Percentiles rank a stretch among this genome's conserved stretches.
These are phyloP conservation scores for Insectozyma bohioensis DNA, from an alignment of 1,139 yeast genomes.

Conservation along the genomic window DNA sequence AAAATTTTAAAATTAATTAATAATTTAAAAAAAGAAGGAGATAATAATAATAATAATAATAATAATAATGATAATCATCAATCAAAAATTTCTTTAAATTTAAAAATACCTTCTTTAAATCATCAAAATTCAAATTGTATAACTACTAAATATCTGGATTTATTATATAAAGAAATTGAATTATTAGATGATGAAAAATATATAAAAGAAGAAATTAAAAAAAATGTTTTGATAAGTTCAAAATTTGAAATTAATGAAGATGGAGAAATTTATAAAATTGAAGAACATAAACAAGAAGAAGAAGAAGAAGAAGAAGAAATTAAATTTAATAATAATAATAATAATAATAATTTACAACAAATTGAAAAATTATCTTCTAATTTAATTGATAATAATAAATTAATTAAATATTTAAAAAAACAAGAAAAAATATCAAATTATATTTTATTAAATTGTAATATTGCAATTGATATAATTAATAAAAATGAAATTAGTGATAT, in stretches of 20 bases:
- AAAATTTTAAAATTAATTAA: conserved; percentile 22
- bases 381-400: background rate
- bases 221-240: background rate
- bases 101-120: conserved; percentile 35
- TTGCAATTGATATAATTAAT: conserved; percentile 13
- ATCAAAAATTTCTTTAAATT: conserved; percentile 1
- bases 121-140: conserved; percentile 26
- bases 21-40: conserved; percentile 11
- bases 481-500: conserved; percentile 4
- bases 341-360: conserved; percentile 6
- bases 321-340: conserved; percentile 7
- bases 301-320: conserved; percentile 1
- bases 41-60: conserved; percentile 14
- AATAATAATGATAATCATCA: too few species aligned
- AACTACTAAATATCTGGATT: conserved; percentile 18
- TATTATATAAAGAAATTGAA: conserved; percentile 7
- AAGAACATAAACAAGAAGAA: conserved; percentile 5
- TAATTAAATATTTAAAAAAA: background rate
- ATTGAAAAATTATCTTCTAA: background rate
- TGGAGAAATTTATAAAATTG: conserved; percentile 5
- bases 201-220: conserved; percentile 1
- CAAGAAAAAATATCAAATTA: background rate
- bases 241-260: conserved; percentile 9
- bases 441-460: conserved; percentile 12
- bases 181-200: conserved; percentile 1